Percentiles rank a stretch among this genome's conserved stretches.
Conservation (phyloP, 169 alveolate genomes). For the Eimeria maxima region DNA sequence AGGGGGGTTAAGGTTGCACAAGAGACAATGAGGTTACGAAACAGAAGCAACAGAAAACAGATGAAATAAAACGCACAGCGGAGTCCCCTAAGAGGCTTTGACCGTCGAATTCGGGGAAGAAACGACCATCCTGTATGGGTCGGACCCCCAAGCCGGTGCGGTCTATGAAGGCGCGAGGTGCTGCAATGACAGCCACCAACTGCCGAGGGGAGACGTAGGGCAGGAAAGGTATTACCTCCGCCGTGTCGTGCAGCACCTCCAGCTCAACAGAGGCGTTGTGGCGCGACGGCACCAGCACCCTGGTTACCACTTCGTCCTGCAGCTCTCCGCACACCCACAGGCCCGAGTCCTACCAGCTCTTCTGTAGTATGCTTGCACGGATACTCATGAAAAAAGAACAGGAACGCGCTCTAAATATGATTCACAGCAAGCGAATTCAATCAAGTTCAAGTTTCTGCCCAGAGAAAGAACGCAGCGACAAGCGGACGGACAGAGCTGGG, state of each 20-base stretch:
- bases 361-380: neutral
- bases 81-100: conserved; percentile 86
- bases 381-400: neutral
- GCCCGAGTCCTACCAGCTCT: neutral
- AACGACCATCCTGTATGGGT: conserved; percentile 87
- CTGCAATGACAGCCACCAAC: conserved; percentile 86
- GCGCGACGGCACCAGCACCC: conserved; percentile 83
- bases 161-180: conserved; percentile 92
- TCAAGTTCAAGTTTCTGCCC: neutral
- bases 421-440: neutral
- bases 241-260: conserved; percentile 86
- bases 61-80: conserved; percentile 27
- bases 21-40: neutral
- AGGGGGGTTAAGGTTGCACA: neutral
- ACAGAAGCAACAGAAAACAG: neutral
- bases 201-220: conserved; percentile 83
- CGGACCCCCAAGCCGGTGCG: conserved; percentile 91
- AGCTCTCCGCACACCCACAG: neutral
- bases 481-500: too few species aligned
- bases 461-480: too few species aligned
- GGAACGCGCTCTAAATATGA: neutral
- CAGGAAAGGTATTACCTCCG: conserved; percentile 83
- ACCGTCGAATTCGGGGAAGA: conserved; percentile 88
- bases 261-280: conserved; percentile 87
- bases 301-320: conserved; percentile 84